Evolutionary conservation across 768 basidiomycete genomes (phyloP).

Genomic region (Lactarius pseudohatsudake): DNA sequence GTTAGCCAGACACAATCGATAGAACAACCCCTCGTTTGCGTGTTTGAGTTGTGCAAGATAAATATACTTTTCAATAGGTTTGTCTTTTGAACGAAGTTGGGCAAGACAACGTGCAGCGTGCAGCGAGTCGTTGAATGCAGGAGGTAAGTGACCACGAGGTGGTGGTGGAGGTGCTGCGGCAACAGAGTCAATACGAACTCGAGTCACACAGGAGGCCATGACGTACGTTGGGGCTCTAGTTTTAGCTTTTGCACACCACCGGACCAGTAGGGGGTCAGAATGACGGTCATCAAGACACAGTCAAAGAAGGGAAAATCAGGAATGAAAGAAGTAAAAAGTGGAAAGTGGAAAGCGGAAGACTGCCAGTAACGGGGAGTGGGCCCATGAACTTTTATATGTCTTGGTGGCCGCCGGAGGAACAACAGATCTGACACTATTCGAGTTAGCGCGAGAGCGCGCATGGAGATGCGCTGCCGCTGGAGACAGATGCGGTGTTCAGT

Average conservation of each 20-base stretch:
- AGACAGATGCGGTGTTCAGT: not conserved
- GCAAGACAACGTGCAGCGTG: conserved; percentile 60
- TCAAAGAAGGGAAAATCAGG: not conserved
- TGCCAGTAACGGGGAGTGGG: not conserved
- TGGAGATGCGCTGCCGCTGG: not conserved
- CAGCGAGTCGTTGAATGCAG: conserved; percentile 49
- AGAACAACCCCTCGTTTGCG: conserved; percentile 74
- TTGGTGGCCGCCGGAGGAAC: not conserved
- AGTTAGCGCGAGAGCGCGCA: not conserved
- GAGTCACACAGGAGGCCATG: not conserved
- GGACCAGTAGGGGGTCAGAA: conserved; percentile 68
- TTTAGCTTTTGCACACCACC: conserved; percentile 73
- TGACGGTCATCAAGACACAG: conserved; percentile 36
- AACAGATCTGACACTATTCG: not conserved
- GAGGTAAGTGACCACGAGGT: conserved; percentile 62
- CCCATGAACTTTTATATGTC: conserved; percentile 9
- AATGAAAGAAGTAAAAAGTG: not conserved
- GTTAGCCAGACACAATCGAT: conserved; percentile 67
- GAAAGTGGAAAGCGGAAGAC: not conserved
- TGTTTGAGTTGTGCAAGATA: conserved; percentile 76
- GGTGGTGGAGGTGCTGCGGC: conserved; percentile 31
- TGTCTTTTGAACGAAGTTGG: conserved; percentile 77
- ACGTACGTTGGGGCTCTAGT: conserved; percentile 55
- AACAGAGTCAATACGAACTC: not conserved
- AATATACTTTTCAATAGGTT: conserved; percentile 80